Evolutionary conservation across 768 basidiomycete genomes (phyloP).

Genomic region (Candolleomyces efflorescens): DNA sequence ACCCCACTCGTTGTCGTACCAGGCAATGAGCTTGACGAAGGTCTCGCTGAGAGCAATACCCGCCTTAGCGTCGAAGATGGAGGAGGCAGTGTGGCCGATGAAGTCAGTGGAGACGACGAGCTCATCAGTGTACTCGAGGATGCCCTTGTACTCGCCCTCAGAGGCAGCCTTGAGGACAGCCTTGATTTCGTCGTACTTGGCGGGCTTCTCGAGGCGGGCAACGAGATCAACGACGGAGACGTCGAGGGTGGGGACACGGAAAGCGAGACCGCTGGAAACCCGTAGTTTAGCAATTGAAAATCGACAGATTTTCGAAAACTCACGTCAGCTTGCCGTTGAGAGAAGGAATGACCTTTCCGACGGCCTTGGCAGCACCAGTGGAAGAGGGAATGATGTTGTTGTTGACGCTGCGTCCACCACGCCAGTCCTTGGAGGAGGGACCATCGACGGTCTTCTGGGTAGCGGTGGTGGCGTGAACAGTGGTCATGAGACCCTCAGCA

Average conservation of each 20-base stretch:
- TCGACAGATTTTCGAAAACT: slow-evolving; percentile 21
- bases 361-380: slow-evolving; percentile 98
- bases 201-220: slow-evolving; percentile 81
- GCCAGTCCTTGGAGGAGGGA: slow-evolving; percentile 95
- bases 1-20: slow-evolving; percentile 96
- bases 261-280: slow-evolving; percentile 71
- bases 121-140: slow-evolving; percentile 91
- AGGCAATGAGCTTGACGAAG: slow-evolving; percentile 95
- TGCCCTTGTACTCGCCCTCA: slow-evolving; percentile 62
- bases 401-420: slow-evolving; percentile 91
- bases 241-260: slow-evolving; percentile 96
- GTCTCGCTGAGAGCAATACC: slow-evolving; percentile 89
- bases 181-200: slow-evolving; percentile 92
- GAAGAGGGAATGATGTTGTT: slow-evolving; percentile 99
- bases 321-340: slow-evolving; percentile 98
- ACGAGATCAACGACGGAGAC: slow-evolving; percentile 99
- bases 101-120: slow-evolving; percentile 93
- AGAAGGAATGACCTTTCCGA: slow-evolving; percentile 94
- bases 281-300: background rate
- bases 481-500: slow-evolving; percentile 97
- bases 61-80: slow-evolving; percentile 90
- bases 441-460: slow-evolving; percentile 96
- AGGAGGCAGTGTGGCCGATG: slow-evolving; percentile 71
- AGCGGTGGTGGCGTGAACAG: slow-evolving; percentile 94
- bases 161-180: slow-evolving; percentile 74